Percentiles rank a stretch among this genome's conserved stretches.
Conservation (phyloP, 805 yeast genomes). For the Candida bentonensis region DNA sequence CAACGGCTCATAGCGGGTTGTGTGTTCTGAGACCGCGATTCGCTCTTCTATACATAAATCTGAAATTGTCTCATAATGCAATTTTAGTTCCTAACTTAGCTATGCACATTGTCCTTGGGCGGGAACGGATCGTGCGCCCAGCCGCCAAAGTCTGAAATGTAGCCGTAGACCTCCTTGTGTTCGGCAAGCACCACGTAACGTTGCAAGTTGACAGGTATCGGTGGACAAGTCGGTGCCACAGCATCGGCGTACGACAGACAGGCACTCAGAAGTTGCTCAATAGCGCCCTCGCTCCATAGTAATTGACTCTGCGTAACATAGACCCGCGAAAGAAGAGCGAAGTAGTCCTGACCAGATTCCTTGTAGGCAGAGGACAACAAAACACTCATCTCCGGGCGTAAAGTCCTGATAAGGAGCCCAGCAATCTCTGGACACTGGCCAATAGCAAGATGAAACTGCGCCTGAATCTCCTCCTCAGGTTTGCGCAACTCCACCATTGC, state of each 20-base stretch:
- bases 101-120: neutral
- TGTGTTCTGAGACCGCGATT: too few relatives aligned
- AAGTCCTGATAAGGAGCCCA: neutral
- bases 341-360: neutral
- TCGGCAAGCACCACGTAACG: neutral
- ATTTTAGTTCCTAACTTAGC: too few relatives aligned
- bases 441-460: neutral
- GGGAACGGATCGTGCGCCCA: slow-evolving; percentile 1
- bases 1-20: too few relatives aligned
- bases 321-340: neutral
- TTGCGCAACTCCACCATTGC: neutral
- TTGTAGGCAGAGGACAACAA: neutral
- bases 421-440: neutral
- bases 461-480: neutral
- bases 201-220: neutral
- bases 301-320: neutral
- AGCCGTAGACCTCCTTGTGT: neutral
- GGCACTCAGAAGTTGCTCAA: neutral
- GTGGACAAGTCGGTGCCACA: neutral
- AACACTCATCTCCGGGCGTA: neutral
- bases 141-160: neutral
- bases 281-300: neutral
- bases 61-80: too few relatives aligned
- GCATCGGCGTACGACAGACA: neutral
- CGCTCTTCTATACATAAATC: too few relatives aligned